Base-by-base conservation (phyloP, 768 basidiomycete species). In the Mrakia hoshinonis region DNA sequence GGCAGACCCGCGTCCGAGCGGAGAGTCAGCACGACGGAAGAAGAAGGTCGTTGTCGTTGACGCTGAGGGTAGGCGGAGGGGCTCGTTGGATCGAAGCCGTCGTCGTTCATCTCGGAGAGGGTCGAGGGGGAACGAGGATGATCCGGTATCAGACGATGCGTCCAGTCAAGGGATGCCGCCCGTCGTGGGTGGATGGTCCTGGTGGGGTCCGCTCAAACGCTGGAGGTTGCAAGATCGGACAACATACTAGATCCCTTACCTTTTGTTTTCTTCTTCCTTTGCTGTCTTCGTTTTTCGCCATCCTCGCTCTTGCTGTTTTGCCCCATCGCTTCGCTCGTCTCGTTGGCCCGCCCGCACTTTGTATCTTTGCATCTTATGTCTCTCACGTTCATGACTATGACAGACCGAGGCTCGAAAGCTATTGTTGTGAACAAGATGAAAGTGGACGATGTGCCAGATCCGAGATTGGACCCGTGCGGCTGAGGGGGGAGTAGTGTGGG, bases 191-290 rank as follows among this genome's bases (percentile, higher is more conserved):
- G 76, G 77, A 0, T 80, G 79, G 79, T 77, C 75, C 34, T 80
- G 79, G 79, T 78, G 79, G 78, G 79, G 79, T 34, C 79, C 79
- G 24, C 67, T 80, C 39, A 74, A 76, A 58, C 82, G 83, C 36
- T 91, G 89, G 90, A 82, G 90, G 58, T 78, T 91, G 74, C 85
- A 87, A 74, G 90, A 92, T 76, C 85, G 88, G 73, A 91, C 90
- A 11, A 82, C 83, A 63, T 92, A 92, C 78, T 79, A 65, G 48
- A 12, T n/a, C n/a, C 38, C 38, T 24, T 15, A n/a, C 7, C 18
- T 48, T 64, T 10, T 46, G 26, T 31, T 39, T 36, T 60, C 55
- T 60, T 55, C 31, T 38, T 15, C 4, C 34, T 60, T 43, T 15
- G 6, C 43, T 43, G 43, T 15, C 43, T 43, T n/a, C n/a, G n/a